Conservation (phyloP, 2,329 filamentous ascomycete species). For the Cladophialophora psammophila region DNA sequence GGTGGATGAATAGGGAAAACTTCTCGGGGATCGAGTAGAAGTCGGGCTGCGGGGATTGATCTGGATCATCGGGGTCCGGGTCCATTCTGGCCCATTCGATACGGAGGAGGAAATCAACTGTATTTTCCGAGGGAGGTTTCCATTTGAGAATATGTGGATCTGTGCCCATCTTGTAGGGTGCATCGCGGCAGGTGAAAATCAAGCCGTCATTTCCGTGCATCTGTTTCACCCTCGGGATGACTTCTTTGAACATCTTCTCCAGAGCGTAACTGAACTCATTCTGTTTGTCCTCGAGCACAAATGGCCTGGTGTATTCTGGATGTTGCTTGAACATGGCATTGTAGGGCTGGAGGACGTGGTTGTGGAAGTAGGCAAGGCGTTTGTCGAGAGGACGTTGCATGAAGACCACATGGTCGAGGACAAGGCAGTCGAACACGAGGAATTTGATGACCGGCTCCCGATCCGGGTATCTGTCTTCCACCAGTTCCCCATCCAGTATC, state of each 20-base stretch:
- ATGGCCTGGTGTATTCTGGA: constrained; percentile 74
- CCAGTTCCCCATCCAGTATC: constrained; percentile 90
- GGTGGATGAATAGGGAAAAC: constrained; percentile 75
- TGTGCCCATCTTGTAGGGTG: constrained; percentile 86
- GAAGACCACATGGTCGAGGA: constrained; percentile 76
- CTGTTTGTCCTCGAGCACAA: constrained; percentile 84
- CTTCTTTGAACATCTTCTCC: constrained; percentile 87
- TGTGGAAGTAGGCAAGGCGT: constrained; percentile 83
- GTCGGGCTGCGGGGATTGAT: constrained; percentile 73
- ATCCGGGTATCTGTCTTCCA: constrained; percentile 77
- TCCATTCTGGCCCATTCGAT: constrained; percentile 77
- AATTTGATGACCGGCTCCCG: constrained; percentile 77
- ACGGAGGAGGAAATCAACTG: constrained; percentile 85
- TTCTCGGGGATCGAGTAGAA: constrained; percentile 76
- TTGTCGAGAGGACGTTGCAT: constrained; percentile 86
- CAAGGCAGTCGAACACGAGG: constrained; percentile 91
- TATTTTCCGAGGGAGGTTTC: constrained; percentile 96
- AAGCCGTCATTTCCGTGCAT: constrained; percentile 92
- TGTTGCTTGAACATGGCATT: constrained; percentile 76
- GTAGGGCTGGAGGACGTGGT: constrained; percentile 79
- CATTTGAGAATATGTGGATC: constrained; percentile 95
- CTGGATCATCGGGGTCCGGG: constrained; percentile 71
- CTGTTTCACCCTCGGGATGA: constrained; percentile 76
- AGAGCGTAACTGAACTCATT: constrained; percentile 90
- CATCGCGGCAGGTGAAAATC: constrained; percentile 94